Evolutionary conservation across 345 rosid species (phyloP), one percentile per base, ranked within the genome.

Genomic region (Toxicodendron radicans): DNA sequence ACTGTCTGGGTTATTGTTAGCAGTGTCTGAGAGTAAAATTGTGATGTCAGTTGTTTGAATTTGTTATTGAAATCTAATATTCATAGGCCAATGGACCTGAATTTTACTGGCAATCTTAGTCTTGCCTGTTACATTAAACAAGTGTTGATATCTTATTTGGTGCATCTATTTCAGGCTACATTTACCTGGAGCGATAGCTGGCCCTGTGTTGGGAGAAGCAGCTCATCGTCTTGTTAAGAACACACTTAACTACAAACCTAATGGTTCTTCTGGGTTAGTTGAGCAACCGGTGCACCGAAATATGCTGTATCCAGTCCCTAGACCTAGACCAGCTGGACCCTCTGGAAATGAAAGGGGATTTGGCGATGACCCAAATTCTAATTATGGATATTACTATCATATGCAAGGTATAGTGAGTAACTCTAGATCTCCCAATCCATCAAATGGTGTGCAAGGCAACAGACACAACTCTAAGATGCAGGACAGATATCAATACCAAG

Each of bases 211-310:
- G 79, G 98, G 97, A 77, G 97, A 92, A 81, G 97, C 97, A 68
- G 98, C 97, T 76, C 97, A 93, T 80, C 98, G 99, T 72, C 98
- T 96, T 65, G 90, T 96, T 75, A 96, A 84, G 87, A 96, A 85
- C 79, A 86, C 95, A 1, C 98, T 96, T 64, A 96, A 92, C 79
- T 79, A 90, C 70, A 92, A 85, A 84, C 48, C 88, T 24, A 84
- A 81, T 79, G 86, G 91, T 53, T 82, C 91, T 24, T 77, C 83
- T 63, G 86, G 87, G 69, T 53, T 74, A 51, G 62, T 77, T 41
- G 97, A 87, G 75, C 92, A 83, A 49, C 85, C 76, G 0, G 64
- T 79, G n/a, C 57, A 73, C 75, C 83, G 76, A 3, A 88, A 86
- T 75, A 56, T 70, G 43, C 82, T 80, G 1, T 76, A 83, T 66